These are phyloP conservation scores for Metarhizium guizhouense DNA, from an alignment of 2,329 filamentous ascomycete genomes.

Conservation along the genomic window DNA sequence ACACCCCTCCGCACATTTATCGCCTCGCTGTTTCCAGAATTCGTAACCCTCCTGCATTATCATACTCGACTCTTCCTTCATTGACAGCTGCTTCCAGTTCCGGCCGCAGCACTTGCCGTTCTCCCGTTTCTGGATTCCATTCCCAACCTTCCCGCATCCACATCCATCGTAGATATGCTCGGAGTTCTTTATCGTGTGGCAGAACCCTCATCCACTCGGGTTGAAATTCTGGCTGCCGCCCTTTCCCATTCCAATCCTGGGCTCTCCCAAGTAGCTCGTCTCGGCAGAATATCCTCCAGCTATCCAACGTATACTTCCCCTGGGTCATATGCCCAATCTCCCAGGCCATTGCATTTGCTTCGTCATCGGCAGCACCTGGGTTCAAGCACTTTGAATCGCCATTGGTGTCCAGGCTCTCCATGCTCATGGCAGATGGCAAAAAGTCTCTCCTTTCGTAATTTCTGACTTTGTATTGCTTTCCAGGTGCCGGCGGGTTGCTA, in stretches of 20 bases:
- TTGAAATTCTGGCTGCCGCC: conserved; percentile 49
- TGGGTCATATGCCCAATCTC: conserved; percentile 82
- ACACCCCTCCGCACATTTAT: background rate
- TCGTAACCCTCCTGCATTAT: conserved; percentile 37
- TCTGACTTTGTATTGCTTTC: conserved; percentile 43
- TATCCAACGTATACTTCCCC: conserved; percentile 76
- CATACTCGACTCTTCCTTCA: conserved; percentile 47
- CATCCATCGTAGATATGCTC: conserved; percentile 81
- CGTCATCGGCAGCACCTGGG: conserved; percentile 1
- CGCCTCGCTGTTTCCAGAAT: conserved; percentile 23
- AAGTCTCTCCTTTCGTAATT: conserved; percentile 34
- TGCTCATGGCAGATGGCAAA: conserved; percentile 11
- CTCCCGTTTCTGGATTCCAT: conserved; percentile 68
- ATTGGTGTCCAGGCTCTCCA: background rate
- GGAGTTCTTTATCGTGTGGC: conserved; percentile 80
- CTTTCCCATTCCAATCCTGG: conserved; percentile 54
- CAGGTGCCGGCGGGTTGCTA: conserved; percentile 48
- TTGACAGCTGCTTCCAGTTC: conserved; percentile 48
- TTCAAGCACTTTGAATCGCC: background rate
- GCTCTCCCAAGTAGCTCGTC: conserved; percentile 63
- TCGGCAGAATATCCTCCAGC: conserved; percentile 88
- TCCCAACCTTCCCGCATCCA: conserved; percentile 81
- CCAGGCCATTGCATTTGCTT: conserved; percentile 43
- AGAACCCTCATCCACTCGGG: conserved; percentile 87
- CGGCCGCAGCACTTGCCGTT: conserved; percentile 41